Base-by-base conservation (phyloP, 345 rosid species). In the Rhodomyrtus tomentosa region DNA sequence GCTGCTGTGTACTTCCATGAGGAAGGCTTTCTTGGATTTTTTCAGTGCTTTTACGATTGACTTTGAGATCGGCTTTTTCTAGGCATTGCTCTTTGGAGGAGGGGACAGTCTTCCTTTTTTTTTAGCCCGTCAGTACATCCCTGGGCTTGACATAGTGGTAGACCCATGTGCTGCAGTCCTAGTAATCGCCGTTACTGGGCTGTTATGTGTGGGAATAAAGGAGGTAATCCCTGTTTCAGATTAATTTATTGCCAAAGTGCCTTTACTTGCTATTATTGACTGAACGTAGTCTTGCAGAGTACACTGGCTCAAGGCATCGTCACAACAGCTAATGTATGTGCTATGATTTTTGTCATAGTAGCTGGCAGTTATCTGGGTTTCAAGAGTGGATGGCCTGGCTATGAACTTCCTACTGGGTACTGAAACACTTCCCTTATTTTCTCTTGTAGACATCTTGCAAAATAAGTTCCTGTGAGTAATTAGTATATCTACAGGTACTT, bases 41-140 rank as follows among this genome's bases (percentile, higher is more conserved):
- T n/a, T n/a, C n/a, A n/a, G n/a, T n/a, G n/a, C 59, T 25, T 49
- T 40, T 24, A 6, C 10, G 52, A 29, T 76, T 55, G 49, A 84
- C 55, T 84, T 80, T 20, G 29, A 72, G 51, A 13, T 80, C 13
- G 29, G 20, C 45, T 81, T 81, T 54, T 53, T 89, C 27, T 84
- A 97, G 99, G 98, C 98, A 73, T 58, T 95, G 90, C 92, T 97
- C 83, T 95, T 95, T 89, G 99, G 99, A 85, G 97, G 99, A 87
- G 91, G 84, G 51, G 90, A 91, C 84, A 93, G 93, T 82, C 91
- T 97, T 85, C 99, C 99, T 48, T 7, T 72, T 82, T 85, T 97
- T 86, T 87, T 97, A 62, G 95, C 98, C 10, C 98, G 98, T 49
- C 98, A 95, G 7, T 90, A 92, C 18, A 95, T 97, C 85, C 99